A percentile compares a stretch with the other conserved stretches of the same genome.
Conservation (phyloP, 1,284 basidiomycete species). For the Wolfiporia cocos region DNA sequence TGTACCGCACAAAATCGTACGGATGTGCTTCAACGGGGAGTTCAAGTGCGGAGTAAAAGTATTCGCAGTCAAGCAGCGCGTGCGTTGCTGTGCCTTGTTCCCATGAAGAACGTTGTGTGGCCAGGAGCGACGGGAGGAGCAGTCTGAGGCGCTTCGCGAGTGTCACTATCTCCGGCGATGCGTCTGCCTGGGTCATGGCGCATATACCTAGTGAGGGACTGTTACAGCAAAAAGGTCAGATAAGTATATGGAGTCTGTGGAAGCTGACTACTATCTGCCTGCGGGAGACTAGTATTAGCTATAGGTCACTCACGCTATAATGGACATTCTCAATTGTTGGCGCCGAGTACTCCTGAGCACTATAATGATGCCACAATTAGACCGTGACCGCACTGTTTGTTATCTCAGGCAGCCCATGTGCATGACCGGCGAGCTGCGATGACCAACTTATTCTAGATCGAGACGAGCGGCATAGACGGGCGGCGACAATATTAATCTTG, state of each 20-base stretch:
- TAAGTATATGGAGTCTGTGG: neutral
- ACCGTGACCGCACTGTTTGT: too few species aligned
- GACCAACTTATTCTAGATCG: too few species aligned
- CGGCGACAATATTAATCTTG: too few species aligned
- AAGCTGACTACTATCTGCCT: neutral
- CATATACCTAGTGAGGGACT: neutral
- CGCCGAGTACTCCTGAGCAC: too few species aligned
- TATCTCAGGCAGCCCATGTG: too few species aligned
- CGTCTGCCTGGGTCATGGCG: too few species aligned
- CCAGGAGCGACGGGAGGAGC: constrained; percentile 15
- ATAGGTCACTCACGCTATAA: neutral
- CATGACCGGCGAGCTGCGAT: too few species aligned
- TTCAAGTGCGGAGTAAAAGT: neutral
- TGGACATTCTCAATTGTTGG: neutral
- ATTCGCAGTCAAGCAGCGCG: constrained; percentile 18
- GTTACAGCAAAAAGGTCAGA: neutral
- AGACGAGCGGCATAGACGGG: too few species aligned
- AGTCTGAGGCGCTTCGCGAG: constrained; percentile 3
- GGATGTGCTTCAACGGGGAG: neutral
- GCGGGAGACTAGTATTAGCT: neutral
- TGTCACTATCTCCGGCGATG: too few species aligned
- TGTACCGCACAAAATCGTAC: constrained; percentile 10
- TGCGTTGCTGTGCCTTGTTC: constrained; percentile 21
- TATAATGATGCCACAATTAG: too few species aligned
- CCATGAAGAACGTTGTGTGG: constrained; percentile 19